Evolutionary conservation across 352 stramenopile species (phyloP).

Genomic region (Phytophthora idaei): DNA sequence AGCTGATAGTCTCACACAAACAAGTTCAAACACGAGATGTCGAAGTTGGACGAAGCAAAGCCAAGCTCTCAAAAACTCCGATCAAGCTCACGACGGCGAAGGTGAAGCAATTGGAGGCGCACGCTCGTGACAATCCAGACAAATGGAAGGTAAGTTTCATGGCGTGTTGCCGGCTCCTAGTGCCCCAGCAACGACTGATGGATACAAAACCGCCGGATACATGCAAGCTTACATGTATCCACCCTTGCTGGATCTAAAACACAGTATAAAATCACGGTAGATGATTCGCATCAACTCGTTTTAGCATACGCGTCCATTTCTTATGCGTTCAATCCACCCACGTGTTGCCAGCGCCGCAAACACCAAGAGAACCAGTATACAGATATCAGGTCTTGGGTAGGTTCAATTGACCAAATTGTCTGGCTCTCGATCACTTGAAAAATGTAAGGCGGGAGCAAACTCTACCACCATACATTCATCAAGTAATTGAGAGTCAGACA

Average conservation of each 20-base stretch:
- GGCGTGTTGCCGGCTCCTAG: background rate
- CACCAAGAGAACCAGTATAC: constrained; percentile 1
- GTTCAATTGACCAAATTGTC: background rate
- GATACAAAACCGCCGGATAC: background rate
- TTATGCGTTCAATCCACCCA: constrained; percentile 11
- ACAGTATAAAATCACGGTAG: background rate
- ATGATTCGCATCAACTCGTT: background rate
- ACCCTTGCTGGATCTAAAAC: background rate
- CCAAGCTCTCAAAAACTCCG: too few relatives aligned
- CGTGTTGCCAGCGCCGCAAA: background rate
- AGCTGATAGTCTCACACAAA: too few relatives aligned
- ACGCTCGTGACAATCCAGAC: too few relatives aligned
- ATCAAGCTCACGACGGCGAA: too few relatives aligned
- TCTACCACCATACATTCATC: constrained; percentile 5
- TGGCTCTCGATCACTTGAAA: background rate
- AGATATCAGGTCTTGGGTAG: constrained; percentile 6
- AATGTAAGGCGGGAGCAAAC: background rate
- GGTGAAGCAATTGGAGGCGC: too few relatives aligned
- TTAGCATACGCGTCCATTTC: background rate
- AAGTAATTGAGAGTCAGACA: constrained; percentile 1
- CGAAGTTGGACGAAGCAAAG: too few relatives aligned
- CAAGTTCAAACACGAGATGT: too few relatives aligned
- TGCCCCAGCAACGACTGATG: background rate
- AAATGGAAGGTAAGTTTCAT: too few relatives aligned
- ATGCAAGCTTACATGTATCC: background rate